These are phyloP conservation scores for Rhodotorula sp. DNA, from an alignment of 1,284 basidiomycete species.

Conservation along the genomic window DNA sequence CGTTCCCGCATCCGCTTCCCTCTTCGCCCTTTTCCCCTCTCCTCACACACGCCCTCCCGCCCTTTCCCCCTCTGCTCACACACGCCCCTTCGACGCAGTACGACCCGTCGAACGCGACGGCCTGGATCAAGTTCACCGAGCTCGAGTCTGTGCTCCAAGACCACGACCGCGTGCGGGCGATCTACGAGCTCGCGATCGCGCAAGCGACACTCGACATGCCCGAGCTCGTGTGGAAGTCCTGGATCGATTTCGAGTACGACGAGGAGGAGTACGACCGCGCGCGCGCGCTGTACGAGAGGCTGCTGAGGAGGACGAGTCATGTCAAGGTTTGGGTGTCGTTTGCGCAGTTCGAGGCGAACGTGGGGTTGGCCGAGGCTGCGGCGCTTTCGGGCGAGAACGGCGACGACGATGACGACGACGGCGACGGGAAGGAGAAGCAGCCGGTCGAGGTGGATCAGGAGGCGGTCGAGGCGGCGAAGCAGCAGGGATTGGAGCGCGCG, in stretches of 20 bases:
- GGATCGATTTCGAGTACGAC: slow-evolving; percentile 94
- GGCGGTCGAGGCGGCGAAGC: slow-evolving; percentile 54
- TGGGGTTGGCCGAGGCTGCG: slow-evolving; percentile 44
- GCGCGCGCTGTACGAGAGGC: slow-evolving; percentile 82
- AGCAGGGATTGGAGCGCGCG: slow-evolving; percentile 65
- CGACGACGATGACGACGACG: slow-evolving; percentile 70
- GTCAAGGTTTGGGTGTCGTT: slow-evolving; percentile 67
- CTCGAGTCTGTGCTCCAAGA: slow-evolving; percentile 91
- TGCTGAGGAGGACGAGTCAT: slow-evolving; percentile 83
- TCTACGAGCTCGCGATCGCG: slow-evolving; percentile 92
- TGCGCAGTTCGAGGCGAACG: slow-evolving; percentile 49
- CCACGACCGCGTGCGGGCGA: slow-evolving; percentile 83
- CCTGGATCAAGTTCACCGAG: slow-evolving; percentile 97
- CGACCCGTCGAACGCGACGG: slow-evolving; percentile 81
- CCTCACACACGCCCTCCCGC: background rate
- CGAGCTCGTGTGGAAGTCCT: slow-evolving; percentile 67
- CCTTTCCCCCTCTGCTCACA: background rate
- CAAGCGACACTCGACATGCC: slow-evolving; percentile 95
- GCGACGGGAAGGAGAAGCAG: slow-evolving; percentile 59
- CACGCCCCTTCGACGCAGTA: slow-evolving; percentile 55
- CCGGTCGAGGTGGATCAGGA: slow-evolving; percentile 56
- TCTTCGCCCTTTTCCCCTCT: too few species aligned
- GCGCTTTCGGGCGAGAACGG: slow-evolving; percentile 51
- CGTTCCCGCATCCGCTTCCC: slow-evolving; percentile 31
- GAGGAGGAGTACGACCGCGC: slow-evolving; percentile 86